Conservation (phyloP, 2,329 filamentous ascomycete species). For the Mycosphaerelloides madeirae region DNA sequence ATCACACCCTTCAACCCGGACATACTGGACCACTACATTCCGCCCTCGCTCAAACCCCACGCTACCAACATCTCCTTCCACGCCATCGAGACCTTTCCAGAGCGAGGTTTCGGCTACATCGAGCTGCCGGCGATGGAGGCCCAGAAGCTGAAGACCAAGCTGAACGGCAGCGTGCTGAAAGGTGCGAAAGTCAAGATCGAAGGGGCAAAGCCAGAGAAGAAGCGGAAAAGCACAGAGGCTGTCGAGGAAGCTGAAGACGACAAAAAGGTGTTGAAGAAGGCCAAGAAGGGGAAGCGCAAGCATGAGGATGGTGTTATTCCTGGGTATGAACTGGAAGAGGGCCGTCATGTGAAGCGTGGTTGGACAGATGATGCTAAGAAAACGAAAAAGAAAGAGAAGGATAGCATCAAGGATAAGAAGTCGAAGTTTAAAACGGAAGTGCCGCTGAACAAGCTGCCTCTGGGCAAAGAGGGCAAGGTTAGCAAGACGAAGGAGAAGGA, state of each 20-base stretch:
- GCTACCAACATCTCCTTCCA: conserved; percentile 88
- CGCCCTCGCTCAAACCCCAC: conserved; percentile 58
- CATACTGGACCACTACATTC: conserved; percentile 67
- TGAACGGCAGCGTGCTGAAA: conserved; percentile 80
- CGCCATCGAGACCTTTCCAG: conserved; percentile 77
- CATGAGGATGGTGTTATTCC: conserved; percentile 51
- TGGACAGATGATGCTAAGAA: conserved; percentile 63
- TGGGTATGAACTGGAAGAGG: conserved; percentile 67
- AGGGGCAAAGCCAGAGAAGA: conserved; percentile 65
- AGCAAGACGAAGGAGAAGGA: conserved; percentile 55
- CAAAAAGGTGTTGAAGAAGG: conserved; percentile 51
- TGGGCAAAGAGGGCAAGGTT: conserved; percentile 58
- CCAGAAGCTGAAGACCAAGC: conserved; percentile 84
- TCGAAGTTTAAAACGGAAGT: conserved; percentile 79
- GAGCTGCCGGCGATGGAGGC: conserved; percentile 77
- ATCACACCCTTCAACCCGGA: conserved; percentile 79
- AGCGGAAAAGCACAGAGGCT: conserved; percentile 34
- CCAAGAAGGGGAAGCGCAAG: conserved; percentile 49
- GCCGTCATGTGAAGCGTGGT: conserved; percentile 78
- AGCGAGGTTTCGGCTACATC: conserved; percentile 84
- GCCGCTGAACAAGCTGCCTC: conserved; percentile 51
- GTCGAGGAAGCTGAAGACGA: conserved; percentile 31
- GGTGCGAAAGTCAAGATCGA: conserved; percentile 83
- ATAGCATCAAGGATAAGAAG: conserved; percentile 68
- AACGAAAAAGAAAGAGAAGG: conserved; percentile 52